Percentiles rank a stretch among this genome's conserved stretches.
Evolutionary conservation across 345 rosid genomes (phyloP).

Genomic region (Erysimum cheiranthoides): DNA sequence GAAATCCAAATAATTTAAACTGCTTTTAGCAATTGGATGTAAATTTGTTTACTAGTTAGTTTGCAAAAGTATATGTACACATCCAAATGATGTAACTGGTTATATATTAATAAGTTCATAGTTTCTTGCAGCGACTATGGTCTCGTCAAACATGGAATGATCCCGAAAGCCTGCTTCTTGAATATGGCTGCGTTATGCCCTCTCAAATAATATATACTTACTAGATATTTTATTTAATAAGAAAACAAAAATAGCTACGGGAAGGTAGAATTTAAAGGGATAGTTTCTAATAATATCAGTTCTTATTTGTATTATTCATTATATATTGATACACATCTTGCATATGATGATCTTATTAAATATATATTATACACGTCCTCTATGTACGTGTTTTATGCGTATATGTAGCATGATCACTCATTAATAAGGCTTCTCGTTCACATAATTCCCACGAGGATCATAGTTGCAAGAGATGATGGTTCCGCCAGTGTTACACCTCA

Average conservation of each 20-base stretch:
- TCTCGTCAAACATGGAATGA: neutral
- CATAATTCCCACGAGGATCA: constrained; percentile 28
- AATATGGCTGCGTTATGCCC: neutral
- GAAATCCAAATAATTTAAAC: too few species aligned
- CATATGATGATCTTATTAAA: neutral
- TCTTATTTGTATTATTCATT: neutral
- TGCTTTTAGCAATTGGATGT: too few species aligned
- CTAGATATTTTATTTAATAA: too few species aligned
- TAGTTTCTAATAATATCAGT: neutral
- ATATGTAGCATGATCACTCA: constrained; percentile 6
- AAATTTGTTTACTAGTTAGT: too few species aligned
- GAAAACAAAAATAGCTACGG: too few species aligned
- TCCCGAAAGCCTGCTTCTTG: neutral
- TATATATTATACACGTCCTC: neutral
- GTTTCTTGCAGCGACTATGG: too few species aligned
- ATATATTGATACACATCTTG: neutral
- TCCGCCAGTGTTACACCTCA: constrained; percentile 43
- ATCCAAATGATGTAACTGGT: too few species aligned
- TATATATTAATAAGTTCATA: too few species aligned
- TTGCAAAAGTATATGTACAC: too few species aligned
- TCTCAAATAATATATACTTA: too few species aligned
- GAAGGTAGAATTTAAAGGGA: too few species aligned
- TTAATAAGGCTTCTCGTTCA: constrained; percentile 38
- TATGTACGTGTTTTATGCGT: neutral
- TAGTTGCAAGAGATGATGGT: constrained; percentile 37